Conservation (phyloP, 768 basidiomycete genomes). For the Chalciporus chontae region DNA sequence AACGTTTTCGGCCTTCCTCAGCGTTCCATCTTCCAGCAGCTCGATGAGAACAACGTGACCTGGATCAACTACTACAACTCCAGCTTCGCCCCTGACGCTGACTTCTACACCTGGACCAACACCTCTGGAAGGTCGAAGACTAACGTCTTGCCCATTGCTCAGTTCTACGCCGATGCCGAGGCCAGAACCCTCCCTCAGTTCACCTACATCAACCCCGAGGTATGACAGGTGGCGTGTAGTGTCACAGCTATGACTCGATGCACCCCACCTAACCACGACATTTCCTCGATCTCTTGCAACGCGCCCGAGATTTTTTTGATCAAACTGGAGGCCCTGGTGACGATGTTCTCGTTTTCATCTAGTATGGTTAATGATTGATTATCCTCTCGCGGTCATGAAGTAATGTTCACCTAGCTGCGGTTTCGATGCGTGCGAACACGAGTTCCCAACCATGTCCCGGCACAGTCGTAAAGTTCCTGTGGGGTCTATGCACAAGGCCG, state of each 20-base stretch:
- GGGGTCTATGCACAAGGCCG: conserved; percentile 62
- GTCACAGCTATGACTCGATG: too few species aligned
- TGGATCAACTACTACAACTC: conserved; percentile 28
- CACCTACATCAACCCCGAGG: conserved; percentile 27
- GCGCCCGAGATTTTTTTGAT: conserved; percentile 69
- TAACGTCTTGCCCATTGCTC: conserved; percentile 12
- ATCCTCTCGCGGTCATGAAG: too few species aligned
- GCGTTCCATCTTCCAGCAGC: conserved; percentile 26
- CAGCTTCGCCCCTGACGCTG: conserved; percentile 24
- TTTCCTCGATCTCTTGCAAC: conserved; percentile 56
- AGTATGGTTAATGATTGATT: too few species aligned
- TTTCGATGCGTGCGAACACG: conserved; percentile 93
- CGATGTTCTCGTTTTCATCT: conserved; percentile 82
- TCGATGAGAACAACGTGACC: conserved; percentile 24
- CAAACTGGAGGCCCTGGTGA: conserved; percentile 60
- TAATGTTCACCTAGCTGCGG: conserved; percentile 63
- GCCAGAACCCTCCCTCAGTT: conserved; percentile 23
- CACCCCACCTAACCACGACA: conserved; percentile 68
- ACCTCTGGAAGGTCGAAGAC: conserved; percentile 15
- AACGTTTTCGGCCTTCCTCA: conserved; percentile 20
- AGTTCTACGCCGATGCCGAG: conserved; percentile 20
- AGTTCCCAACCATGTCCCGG: conserved; percentile 86
- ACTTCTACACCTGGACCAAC: conserved; percentile 21
- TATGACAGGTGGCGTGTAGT: too few species aligned
- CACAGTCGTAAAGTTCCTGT: conserved; percentile 54